These are phyloP conservation scores for Taxawa tesnikishii DNA, from an alignment of 2,329 filamentous ascomycete species.

Conservation along the genomic window DNA sequence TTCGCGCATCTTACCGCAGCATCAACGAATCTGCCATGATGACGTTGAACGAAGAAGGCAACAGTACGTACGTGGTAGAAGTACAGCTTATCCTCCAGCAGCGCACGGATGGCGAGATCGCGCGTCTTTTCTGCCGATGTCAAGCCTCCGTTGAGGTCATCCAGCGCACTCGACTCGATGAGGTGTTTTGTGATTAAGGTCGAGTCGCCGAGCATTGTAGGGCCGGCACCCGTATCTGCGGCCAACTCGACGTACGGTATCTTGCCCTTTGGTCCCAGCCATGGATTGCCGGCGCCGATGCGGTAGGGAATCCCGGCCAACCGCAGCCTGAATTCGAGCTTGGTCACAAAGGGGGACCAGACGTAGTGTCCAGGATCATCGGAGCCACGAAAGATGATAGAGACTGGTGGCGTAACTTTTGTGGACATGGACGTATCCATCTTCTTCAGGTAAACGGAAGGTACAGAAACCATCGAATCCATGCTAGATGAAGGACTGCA, in stretches of 20 bases:
- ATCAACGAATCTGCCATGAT: neutral
- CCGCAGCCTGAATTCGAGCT: conserved; percentile 50
- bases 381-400: too few species aligned
- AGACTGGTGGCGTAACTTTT: too few species aligned
- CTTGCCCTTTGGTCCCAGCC: conserved; percentile 42
- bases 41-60: neutral
- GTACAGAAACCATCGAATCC: too few species aligned
- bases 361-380: conserved; percentile 35
- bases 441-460: too few species aligned
- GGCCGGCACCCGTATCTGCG: conserved; percentile 1
- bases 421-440: too few species aligned
- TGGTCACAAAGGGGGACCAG: conserved; percentile 52
- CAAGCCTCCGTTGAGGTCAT: conserved; percentile 38
- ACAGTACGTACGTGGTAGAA: conserved; percentile 38
- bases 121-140: conserved; percentile 26
- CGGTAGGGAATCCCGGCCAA: conserved; percentile 38
- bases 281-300: conserved; percentile 31
- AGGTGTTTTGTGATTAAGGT: conserved; percentile 41
- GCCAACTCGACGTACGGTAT: conserved; percentile 43
- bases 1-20: conserved; percentile 24
- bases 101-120: conserved; percentile 40
- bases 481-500: too few species aligned
- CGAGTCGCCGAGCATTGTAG: conserved; percentile 38
- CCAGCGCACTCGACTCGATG: conserved; percentile 25
- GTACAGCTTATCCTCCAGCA: conserved; percentile 49